Evolutionary conservation across 169 alveolate genomes (phyloP).

Genomic region (Babesia caballi): DNA sequence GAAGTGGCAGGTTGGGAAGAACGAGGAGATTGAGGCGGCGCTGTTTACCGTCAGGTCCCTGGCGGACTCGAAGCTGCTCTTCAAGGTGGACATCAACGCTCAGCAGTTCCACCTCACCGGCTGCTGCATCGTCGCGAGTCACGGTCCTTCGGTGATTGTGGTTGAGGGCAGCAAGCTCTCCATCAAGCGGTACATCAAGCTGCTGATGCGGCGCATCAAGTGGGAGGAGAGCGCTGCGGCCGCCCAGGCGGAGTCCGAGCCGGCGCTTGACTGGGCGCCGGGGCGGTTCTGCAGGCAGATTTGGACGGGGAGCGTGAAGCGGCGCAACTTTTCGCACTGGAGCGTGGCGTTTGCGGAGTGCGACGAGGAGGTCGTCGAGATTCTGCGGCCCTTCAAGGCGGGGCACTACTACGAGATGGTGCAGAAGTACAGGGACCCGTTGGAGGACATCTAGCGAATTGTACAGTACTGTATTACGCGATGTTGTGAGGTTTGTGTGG

Average conservation of each 20-base stretch:
- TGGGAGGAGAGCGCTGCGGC: conserved; percentile 47
- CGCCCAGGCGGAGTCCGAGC: conserved; percentile 10
- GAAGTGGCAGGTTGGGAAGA: conserved; percentile 81
- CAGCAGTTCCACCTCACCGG: conserved; percentile 89
- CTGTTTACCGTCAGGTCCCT: conserved; percentile 68
- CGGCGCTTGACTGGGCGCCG: neutral
- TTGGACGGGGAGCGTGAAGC: conserved; percentile 77
- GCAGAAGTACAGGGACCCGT: conserved; percentile 59
- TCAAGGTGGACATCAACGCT: conserved; percentile 84
- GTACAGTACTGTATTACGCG: neutral
- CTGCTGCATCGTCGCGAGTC: conserved; percentile 78
- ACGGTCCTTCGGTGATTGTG: conserved; percentile 62
- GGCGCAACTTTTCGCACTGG: conserved; percentile 74
- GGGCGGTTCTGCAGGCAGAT: conserved; percentile 73
- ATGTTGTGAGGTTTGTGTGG: neutral
- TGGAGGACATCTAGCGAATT: conserved; percentile 38
- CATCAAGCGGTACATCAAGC: conserved; percentile 54
- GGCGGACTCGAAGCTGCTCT: conserved; percentile 64
- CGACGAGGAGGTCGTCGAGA: conserved; percentile 54
- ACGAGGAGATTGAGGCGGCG: conserved; percentile 70
- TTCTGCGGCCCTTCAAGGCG: conserved; percentile 55
- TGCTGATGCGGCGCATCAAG: conserved; percentile 62
- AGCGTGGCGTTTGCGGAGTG: conserved; percentile 63
- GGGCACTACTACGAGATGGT: conserved; percentile 65
- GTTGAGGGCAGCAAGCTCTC: conserved; percentile 72